Conservation (phyloP, 2,329 filamentous ascomycete species). For the Emmonsiellopsis sp. region DNA sequence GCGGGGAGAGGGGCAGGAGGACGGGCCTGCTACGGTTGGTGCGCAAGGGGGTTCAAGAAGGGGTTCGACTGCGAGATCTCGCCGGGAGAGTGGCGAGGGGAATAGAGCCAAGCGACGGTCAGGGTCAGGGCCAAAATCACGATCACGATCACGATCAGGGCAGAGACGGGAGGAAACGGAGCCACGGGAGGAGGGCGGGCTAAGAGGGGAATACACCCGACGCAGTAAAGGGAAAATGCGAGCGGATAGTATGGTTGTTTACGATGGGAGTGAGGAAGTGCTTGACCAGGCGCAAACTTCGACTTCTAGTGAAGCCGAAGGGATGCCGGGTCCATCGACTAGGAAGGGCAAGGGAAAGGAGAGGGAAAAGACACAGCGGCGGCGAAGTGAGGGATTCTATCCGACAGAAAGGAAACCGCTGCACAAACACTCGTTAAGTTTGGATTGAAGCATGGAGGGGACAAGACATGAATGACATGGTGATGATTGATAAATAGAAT, state of each 20-base stretch:
- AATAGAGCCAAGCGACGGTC: neutral
- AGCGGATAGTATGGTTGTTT: neutral
- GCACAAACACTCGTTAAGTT: neutral
- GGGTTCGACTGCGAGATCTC: neutral
- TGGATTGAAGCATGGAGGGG: neutral
- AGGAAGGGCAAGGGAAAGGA: neutral
- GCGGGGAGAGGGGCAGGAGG: neutral
- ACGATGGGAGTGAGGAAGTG: neutral
- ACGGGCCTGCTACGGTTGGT: neutral
- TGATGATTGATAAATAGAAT: neutral
- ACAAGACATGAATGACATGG: neutral
- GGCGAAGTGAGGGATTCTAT: neutral
- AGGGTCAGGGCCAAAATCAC: neutral
- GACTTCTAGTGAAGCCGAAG: neutral
- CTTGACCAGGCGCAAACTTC: neutral
- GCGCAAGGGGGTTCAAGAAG: too few species aligned
- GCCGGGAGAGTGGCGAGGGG: neutral
- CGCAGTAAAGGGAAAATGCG: neutral
- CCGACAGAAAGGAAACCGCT: neutral
- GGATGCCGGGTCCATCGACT: neutral
- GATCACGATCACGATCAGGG: neutral
- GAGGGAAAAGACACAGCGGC: neutral
- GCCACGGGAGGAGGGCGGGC: neutral
- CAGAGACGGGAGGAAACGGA: neutral
- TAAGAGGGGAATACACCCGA: neutral